A percentile compares a stretch with the other conserved stretches of the same genome.
Evolutionary conservation across 352 stramenopile genomes (phyloP).

Genomic region (Globisporangium iwayamae): DNA sequence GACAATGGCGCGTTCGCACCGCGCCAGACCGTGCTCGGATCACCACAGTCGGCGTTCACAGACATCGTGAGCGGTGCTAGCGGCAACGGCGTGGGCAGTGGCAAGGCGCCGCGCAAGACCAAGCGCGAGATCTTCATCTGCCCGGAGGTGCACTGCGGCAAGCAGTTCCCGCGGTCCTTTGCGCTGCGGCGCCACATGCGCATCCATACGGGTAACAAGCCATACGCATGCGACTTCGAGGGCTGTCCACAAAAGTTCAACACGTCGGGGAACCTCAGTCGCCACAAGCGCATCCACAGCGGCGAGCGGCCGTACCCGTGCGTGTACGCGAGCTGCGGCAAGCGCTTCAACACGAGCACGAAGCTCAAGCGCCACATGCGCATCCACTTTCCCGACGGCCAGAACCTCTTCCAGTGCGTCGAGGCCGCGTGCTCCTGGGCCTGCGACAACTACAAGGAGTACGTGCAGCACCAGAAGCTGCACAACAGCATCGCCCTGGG

Average conservation of each 20-base stretch:
- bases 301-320: conserved; percentile 81
- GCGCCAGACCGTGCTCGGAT: conserved; percentile 10
- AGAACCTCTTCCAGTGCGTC: conserved; percentile 73
- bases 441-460: conserved; percentile 85
- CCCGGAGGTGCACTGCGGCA: conserved; percentile 76
- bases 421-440: conserved; percentile 44
- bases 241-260: conserved; percentile 80
- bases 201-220: conserved; percentile 82
- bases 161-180: conserved; percentile 83
- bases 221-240: conserved; percentile 75
- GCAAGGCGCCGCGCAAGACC: conserved; percentile 17
- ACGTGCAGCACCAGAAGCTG: conserved; percentile 24
- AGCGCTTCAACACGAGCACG: conserved; percentile 86
- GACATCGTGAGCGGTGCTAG: not conserved
- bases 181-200: conserved; percentile 79
- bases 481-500: conserved; percentile 27
- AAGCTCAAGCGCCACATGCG: conserved; percentile 89
- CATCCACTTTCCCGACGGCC: conserved; percentile 78
- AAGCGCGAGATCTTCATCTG: conserved; percentile 54
- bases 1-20: not conserved
- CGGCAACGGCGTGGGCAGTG: not conserved
- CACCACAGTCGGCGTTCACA: not conserved
- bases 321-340: conserved; percentile 69
- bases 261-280: conserved; percentile 84
- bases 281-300: conserved; percentile 87